Base-by-base conservation (phyloP, 139 green algal species). In the Tetratostichococcus sp. region DNA sequence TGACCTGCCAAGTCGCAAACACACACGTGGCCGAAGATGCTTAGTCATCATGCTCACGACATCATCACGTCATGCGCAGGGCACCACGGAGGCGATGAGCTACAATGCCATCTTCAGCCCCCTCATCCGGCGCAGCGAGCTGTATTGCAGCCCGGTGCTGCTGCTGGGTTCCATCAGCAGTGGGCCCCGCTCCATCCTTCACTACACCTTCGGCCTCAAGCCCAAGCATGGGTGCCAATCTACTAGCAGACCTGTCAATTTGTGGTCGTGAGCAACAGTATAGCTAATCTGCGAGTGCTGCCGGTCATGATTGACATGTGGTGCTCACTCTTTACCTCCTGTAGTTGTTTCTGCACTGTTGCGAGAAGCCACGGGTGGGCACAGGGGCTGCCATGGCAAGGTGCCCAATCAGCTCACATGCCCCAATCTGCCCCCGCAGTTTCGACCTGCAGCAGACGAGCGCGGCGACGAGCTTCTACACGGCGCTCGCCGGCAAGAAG, bases 71-170 rank as follows among this genome's bases (percentile, higher is more conserved):
- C 25, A 4, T 35, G 34, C 30, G 62, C 76, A 80, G 76, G 78
- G 82, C 69, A 42, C 79, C 57, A 87, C 83, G 17, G 84, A 89
- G 75, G 62, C 65, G 30, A 76, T 81, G 59, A 71, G 68, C 22
- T 85, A 86, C 43, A 43, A 62, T n/a, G 77, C 77, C n/a, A 82
- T 90, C 65, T 89, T 91, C 66, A 71, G 77, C 39, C 86, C 86
- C 1, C 75, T 86, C 67, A 74, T 91, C 39, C 28, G 34, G 50
- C 58, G 80, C 17, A 70, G 80, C 25, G 70, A 86, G 26, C 75
- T 91, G 67, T 72, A 80, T 78, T 84, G 74, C 26, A 72, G 65
- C 5, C 87, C 87, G 31, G 82, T 83, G 67, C 84, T 91, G 79
- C 86, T 91, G 62, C 79, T 87, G 59, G 86, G 86, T 23, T 83